These are phyloP conservation scores for Trichoderma parareesei DNA, from an alignment of 495 filamentous ascomycete genomes.

Conservation along the genomic window DNA sequence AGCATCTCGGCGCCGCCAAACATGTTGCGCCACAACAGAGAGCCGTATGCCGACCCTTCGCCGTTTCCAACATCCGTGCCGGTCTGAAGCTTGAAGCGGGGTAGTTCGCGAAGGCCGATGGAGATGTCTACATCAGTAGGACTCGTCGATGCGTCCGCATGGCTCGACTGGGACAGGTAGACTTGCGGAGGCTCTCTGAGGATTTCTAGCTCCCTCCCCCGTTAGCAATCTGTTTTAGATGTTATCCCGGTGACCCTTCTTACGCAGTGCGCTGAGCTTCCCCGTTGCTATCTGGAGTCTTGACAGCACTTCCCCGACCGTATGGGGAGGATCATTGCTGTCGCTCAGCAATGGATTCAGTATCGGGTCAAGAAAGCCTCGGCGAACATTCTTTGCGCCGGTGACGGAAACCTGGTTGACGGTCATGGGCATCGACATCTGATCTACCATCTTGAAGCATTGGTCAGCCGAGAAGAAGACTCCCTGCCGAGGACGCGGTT, in stretches of 20 bases:
- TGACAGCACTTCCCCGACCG: slow-evolving; percentile 64
- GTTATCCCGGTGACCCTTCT: not conserved
- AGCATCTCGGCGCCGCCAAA: slow-evolving; percentile 92
- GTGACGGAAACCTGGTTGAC: slow-evolving; percentile 77
- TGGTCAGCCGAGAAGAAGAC: not conserved
- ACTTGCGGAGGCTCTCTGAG: slow-evolving; percentile 77
- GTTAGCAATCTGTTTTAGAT: slow-evolving; percentile 14
- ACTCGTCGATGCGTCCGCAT: slow-evolving; percentile 47
- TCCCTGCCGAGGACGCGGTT: not conserved
- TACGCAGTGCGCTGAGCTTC: slow-evolving; percentile 78
- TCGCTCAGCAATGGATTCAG: slow-evolving; percentile 68
- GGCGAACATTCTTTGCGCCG: slow-evolving; percentile 67
- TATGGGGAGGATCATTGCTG: slow-evolving; percentile 58
- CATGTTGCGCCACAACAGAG: slow-evolving; percentile 76
- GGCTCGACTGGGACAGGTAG: slow-evolving; percentile 63
- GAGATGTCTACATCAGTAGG: slow-evolving; percentile 72
- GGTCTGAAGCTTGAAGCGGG: slow-evolving; percentile 72
- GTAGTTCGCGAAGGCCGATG: slow-evolving; percentile 67
- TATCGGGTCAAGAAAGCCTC: slow-evolving; percentile 68
- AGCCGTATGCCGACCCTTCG: slow-evolving; percentile 85
- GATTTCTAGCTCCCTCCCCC: slow-evolving; percentile 49
- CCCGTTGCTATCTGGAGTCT: slow-evolving; percentile 58
- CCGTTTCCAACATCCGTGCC: slow-evolving; percentile 87
- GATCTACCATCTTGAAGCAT: slow-evolving; percentile 54
- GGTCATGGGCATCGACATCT: slow-evolving; percentile 61